Base-by-base conservation (phyloP, 73 alveolate species). In the Paramecium tetraurelia region DNA sequence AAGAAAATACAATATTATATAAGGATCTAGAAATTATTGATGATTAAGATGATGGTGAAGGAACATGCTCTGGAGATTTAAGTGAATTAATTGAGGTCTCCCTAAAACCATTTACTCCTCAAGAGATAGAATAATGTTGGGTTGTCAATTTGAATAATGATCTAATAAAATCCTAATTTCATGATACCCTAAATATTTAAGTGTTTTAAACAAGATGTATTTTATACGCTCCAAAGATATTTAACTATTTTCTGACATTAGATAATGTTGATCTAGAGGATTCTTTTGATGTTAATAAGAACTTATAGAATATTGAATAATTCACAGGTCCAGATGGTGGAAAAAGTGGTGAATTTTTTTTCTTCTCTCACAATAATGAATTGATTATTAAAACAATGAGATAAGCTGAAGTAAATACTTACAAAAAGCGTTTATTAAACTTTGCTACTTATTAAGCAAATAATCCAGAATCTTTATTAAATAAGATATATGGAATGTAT, bases 271-370 rank as follows among this genome's bases (percentile, higher is more conserved):
- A 87, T 87, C 3, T 87, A 10, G 85, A 87, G 35, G 80, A 41
- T 21, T 87, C 90, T 1, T 87, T 87, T 70, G 90, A 87, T 87
- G 24, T 87, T 12, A 5, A 68, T 18, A 24, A 63, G 7, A 87
- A 95, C 89, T 86, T 89, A 93, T 69, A 85, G 22, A 93, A 92
- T 35, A 86, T 95, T 33, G 84, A 95, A 58, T 9, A 87, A 71
- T 87, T 38, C 4, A 84, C 80, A 11, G 93, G 93, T 3, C 93
- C 93, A 1, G 93, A 87, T 87, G 93, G 93, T 21, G 99, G 99
- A 31, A 98, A 96, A 93, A 93, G 98, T 92, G 99, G 99, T 41
- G 96, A 97, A 68, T 98, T 98, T 92, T 98, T 98, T 98, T 97
- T 97, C 89, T 97, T 97, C 92, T 94, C 99, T 5, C 96, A 98